phyloP scores from a whole-genome alignment of 2,329 filamentous ascomycete species.

The Colletotrichum tofieldiae region DNA sequence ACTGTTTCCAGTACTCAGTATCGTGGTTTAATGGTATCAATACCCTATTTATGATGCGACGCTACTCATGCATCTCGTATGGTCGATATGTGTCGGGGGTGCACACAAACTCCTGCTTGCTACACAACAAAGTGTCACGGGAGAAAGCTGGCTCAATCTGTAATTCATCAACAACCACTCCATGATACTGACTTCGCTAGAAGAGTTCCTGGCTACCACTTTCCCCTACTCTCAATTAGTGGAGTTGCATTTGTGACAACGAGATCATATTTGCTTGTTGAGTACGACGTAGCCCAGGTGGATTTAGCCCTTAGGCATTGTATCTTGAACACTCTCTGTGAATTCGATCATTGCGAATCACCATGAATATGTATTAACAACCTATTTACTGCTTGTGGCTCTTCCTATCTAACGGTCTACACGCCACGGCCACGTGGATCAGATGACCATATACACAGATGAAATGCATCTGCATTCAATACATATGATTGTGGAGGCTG shows the following conservation, averaged over 20 bases:
- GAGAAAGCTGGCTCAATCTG: background rate
- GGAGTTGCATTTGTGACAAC: background rate
- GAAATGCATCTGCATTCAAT: too few species aligned
- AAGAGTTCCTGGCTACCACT: background rate
- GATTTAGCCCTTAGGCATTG: background rate
- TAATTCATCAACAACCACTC: background rate
- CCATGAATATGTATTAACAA: too few species aligned
- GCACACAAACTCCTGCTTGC: background rate
- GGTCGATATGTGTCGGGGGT: background rate
- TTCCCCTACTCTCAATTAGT: background rate
- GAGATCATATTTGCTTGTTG: too few species aligned
- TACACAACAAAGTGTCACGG: background rate
- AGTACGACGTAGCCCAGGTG: background rate
- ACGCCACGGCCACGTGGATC: background rate
- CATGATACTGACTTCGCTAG: background rate
- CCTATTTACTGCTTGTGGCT: background rate
- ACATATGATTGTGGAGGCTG: background rate
- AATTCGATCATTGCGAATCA: too few species aligned
- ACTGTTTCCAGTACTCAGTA: background rate
- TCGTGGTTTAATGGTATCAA: background rate
- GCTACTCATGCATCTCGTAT: too few species aligned
- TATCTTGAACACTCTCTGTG: background rate
- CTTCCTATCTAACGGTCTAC: background rate
- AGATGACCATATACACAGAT: background rate
- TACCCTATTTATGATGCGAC: too few species aligned